A percentile compares a stretch with the other conserved stretches of the same genome.
Evolutionary conservation across 2,329 filamentous ascomycete species (phyloP).

Genomic region (Pseudogymnoascus sp.): DNA sequence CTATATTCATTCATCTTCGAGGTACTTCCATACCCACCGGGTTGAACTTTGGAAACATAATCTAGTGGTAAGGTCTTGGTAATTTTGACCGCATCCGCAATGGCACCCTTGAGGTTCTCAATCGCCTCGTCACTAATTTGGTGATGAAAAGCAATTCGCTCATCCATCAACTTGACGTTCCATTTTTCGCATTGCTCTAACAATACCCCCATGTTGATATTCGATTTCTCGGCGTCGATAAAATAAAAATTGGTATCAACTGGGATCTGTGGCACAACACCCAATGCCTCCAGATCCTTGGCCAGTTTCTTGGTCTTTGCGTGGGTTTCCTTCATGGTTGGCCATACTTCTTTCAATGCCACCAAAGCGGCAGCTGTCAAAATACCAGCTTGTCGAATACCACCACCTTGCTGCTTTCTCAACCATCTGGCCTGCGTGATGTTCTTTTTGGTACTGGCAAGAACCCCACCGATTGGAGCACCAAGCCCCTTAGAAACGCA

Average conservation of each 20-base stretch:
- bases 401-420: slow-evolving; percentile 73
- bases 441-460: slow-evolving; percentile 43
- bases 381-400: slow-evolving; percentile 66
- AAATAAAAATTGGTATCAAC: neutral
- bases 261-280: neutral
- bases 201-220: neutral
- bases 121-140: neutral
- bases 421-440: slow-evolving; percentile 59
- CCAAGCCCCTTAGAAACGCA: slow-evolving; percentile 79
- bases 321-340: neutral
- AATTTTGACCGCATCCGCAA: neutral
- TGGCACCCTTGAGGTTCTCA: neutral
- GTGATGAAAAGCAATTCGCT: neutral
- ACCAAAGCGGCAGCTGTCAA: slow-evolving; percentile 67
- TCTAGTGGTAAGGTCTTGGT: neutral
- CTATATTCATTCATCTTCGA: neutral
- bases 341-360: slow-evolving; percentile 54
- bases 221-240: neutral
- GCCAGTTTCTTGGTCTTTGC: neutral
- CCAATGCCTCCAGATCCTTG: neutral
- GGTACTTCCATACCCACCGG: neutral
- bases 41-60: neutral
- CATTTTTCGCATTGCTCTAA: neutral
- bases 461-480: slow-evolving; percentile 68
- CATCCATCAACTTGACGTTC: neutral